Percentiles rank a stretch among this genome's conserved stretches.
These are phyloP conservation scores for Dactylonectria macrodidyma DNA, from an alignment of 2,329 filamentous ascomycete genomes.

Conservation along the genomic window DNA sequence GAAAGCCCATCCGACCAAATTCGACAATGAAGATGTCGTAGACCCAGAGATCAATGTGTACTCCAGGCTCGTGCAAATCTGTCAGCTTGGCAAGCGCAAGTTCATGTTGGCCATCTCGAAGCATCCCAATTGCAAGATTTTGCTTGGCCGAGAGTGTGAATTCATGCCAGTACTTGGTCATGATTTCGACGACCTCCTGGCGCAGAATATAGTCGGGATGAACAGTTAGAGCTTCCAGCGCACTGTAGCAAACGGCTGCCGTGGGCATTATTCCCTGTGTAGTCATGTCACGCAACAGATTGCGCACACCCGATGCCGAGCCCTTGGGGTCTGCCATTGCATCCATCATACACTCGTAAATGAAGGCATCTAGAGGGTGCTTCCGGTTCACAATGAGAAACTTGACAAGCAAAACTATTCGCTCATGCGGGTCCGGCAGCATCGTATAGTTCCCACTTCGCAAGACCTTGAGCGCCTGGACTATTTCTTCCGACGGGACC, in stretches of 20 bases:
- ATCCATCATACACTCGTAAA: constrained; percentile 84
- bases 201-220: constrained; percentile 90
- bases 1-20: constrained; percentile 79
- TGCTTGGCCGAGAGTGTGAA: constrained; percentile 72
- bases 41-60: constrained; percentile 78
- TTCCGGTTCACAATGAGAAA: constrained; percentile 71
- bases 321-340: constrained; percentile 79
- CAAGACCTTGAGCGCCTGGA: constrained; percentile 47
- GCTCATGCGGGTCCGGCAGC: constrained; percentile 45
- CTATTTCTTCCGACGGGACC: constrained; percentile 38
- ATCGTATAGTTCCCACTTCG: constrained; percentile 40
- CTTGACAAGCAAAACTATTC: constrained; percentile 63
- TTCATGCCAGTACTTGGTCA: constrained; percentile 78
- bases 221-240: constrained; percentile 80
- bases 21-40: constrained; percentile 83
- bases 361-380: constrained; percentile 67
- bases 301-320: constrained; percentile 73
- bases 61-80: constrained; percentile 71
- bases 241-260: constrained; percentile 77
- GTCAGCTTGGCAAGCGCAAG: constrained; percentile 81
- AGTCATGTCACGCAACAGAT: constrained; percentile 82
- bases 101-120: constrained; percentile 88
- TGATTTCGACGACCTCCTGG: constrained; percentile 78
- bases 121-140: constrained; percentile 78
- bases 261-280: constrained; percentile 73